Conservation (phyloP, 345 rosid species). For the Salix udensis region DNA sequence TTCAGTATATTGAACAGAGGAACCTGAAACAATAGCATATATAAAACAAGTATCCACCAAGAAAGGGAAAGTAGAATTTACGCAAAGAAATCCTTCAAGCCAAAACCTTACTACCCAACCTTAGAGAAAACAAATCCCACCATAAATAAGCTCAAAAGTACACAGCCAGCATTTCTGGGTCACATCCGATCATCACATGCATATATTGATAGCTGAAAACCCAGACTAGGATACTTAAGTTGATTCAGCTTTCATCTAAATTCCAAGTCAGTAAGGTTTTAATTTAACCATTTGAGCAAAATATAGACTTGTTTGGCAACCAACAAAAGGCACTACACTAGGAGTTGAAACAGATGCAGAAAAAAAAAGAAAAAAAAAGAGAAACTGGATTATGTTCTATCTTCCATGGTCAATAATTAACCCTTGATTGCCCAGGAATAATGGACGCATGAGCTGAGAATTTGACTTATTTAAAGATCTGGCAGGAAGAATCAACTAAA, state of each 20-base stretch:
- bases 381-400: not conserved
- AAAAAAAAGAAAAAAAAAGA: not conserved
- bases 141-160: not conserved
- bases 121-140: not conserved
- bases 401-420: not conserved
- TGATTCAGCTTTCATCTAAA: not conserved
- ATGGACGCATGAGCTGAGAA: not conserved
- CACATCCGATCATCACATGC: not conserved
- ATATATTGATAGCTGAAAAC: not conserved
- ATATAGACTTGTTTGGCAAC: not conserved
- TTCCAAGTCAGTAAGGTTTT: not conserved
- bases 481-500: not conserved
- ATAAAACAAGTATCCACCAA: not conserved
- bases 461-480: not conserved
- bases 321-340: not conserved
- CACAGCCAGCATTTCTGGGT: not conserved
- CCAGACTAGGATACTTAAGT: not conserved
- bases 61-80: not conserved
- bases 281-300: not conserved
- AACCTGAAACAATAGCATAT: slow-evolving; percentile 45
- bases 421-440: not conserved
- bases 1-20: slow-evolving; percentile 82
- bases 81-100: no score
- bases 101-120: no score
- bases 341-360: not conserved